phyloP scores from a whole-genome alignment of 2,329 filamentous ascomycete species.

The Microcera coccophila region DNA sequence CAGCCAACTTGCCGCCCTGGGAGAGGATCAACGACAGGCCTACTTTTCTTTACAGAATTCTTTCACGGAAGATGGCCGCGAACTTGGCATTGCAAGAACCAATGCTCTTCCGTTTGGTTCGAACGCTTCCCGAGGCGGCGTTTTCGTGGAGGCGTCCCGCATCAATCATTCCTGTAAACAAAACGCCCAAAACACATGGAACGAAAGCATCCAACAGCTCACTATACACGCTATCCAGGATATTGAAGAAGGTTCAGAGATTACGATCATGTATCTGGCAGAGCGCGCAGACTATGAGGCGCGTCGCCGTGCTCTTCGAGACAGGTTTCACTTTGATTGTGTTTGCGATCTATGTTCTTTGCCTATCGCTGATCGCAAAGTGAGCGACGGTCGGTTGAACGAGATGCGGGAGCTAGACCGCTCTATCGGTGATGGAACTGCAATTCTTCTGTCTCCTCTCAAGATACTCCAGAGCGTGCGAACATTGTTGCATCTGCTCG shows the following conservation, averaged over 20 bases:
- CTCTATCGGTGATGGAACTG: neutral
- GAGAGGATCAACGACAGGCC: neutral
- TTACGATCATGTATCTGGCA: constrained; percentile 20
- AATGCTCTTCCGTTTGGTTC: constrained; percentile 9
- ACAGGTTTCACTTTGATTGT: constrained; percentile 7
- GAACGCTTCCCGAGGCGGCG: constrained; percentile 1
- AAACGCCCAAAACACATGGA: constrained; percentile 26
- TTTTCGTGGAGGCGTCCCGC: constrained; percentile 20
- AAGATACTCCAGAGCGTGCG: neutral
- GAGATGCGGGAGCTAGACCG: constrained; percentile 2
- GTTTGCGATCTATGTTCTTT: constrained; percentile 9
- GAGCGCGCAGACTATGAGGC: neutral
- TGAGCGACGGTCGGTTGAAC: constrained; percentile 1
- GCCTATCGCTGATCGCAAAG: neutral
- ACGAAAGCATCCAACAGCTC: constrained; percentile 10
- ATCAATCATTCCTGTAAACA: constrained; percentile 29
- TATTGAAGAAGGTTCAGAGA: constrained; percentile 23
- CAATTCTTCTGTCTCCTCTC: neutral
- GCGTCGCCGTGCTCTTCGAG: constrained; percentile 1
- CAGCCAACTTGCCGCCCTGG: neutral
- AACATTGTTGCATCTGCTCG: neutral
- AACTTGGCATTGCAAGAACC: constrained; percentile 8
- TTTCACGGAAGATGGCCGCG: neutral
- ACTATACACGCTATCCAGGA: constrained; percentile 23
- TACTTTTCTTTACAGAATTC: constrained; percentile 7